phyloP scores from a whole-genome alignment of 176 grass and related monocot species.

The Lolium perenne region DNA sequence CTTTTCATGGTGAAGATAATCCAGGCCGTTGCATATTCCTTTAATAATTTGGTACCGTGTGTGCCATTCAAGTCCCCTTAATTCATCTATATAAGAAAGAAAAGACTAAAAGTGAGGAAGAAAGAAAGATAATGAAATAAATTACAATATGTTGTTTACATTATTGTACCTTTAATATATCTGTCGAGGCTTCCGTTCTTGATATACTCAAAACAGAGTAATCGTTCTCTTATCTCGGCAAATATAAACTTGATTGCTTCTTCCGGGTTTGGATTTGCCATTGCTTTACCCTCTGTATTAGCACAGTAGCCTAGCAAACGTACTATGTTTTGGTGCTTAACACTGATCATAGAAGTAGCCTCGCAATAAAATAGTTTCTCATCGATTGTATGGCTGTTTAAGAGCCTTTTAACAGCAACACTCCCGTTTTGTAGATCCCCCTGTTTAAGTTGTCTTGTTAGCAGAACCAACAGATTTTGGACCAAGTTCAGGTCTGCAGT shows the following conservation, averaged over 20 bases:
- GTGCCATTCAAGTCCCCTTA: neutral
- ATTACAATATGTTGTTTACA: neutral
- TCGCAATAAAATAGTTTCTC: neutral
- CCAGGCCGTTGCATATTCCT: neutral
- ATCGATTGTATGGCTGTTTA: neutral
- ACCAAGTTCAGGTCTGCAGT: neutral
- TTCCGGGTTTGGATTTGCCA: neutral
- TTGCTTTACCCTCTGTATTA: neutral
- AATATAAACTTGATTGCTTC: neutral
- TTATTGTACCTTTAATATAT: neutral
- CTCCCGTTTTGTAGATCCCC: neutral
- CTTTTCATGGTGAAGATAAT: constrained; percentile 6
- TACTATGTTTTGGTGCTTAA: neutral
- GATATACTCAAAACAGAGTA: neutral
- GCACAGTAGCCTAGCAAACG: neutral
- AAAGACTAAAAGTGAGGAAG: neutral
- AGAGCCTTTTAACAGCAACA: neutral
- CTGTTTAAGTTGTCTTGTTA: neutral
- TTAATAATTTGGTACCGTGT: neutral
- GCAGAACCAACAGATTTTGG: neutral
- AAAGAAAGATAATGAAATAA: neutral
- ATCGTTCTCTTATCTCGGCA: neutral
- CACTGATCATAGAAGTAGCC: neutral
- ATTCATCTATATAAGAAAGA: neutral
- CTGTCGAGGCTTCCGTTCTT: neutral